Percentiles rank a stretch among this genome's conserved stretches.
phyloP scores from a whole-genome alignment of 2,329 filamentous ascomycete genomes.

The Arthroderma sp. region DNA sequence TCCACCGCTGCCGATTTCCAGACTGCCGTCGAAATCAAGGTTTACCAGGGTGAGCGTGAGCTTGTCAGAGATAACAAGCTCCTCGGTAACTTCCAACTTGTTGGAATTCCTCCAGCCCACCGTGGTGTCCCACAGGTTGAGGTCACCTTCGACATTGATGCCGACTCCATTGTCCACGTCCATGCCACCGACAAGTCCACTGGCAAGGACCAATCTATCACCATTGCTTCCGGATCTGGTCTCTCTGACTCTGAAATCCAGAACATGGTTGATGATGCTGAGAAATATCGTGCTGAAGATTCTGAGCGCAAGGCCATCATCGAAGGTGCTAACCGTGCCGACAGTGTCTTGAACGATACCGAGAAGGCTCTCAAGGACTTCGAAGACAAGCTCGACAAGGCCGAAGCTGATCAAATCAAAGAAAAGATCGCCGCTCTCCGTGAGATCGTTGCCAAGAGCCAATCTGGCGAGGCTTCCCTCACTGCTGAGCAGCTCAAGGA shows the following conservation, averaged over 20 bases:
- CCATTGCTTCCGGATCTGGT: slow-evolving; percentile 93
- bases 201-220: slow-evolving; percentile 99
- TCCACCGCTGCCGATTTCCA: slow-evolving; percentile 97
- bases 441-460: slow-evolving; percentile 86
- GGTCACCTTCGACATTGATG: slow-evolving; percentile 98
- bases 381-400: slow-evolving; percentile 90
- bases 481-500: slow-evolving; percentile 91
- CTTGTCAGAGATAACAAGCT: slow-evolving; percentile 98
- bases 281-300: slow-evolving; percentile 88
- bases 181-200: slow-evolving; percentile 98
- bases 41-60: slow-evolving; percentile 99
- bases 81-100: slow-evolving; percentile 97
- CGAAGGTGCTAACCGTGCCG: slow-evolving; percentile 92
- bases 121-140: slow-evolving; percentile 93
- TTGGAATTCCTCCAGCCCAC: slow-evolving; percentile 90
- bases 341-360: slow-evolving; percentile 91
- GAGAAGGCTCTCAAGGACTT: slow-evolving; percentile 98
- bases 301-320: slow-evolving; percentile 95
- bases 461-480: slow-evolving; percentile 74
- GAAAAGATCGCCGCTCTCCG: slow-evolving; percentile 83
- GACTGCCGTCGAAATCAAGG: slow-evolving; percentile 98
- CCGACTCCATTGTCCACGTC: slow-evolving; percentile 94
- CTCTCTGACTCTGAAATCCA: slow-evolving; percentile 90
- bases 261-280: slow-evolving; percentile 93
- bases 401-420: slow-evolving; percentile 80